Percentiles rank a stretch among this genome's conserved stretches.
phyloP scores from a whole-genome alignment of 1,284 basidiomycete genomes.

The Schizophyllum commune region DNA sequence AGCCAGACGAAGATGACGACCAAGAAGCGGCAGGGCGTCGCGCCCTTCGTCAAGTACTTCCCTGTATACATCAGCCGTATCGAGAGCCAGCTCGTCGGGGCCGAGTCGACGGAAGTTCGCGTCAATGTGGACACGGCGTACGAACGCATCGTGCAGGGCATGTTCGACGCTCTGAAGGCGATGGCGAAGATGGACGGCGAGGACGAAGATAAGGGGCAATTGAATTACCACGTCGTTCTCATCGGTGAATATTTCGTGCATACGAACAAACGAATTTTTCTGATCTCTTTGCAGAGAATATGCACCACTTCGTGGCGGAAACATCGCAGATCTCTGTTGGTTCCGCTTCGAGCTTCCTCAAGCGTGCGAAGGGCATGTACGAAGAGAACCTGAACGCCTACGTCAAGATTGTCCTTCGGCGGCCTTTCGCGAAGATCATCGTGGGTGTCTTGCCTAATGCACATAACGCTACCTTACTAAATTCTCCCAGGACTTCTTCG shows the following conservation, averaged over 20 bases:
- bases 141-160: constrained; percentile 78
- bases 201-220: constrained; percentile 90
- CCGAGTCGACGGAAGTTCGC: constrained; percentile 74
- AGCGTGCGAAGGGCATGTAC: constrained; percentile 77
- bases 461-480: background rate
- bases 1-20: constrained; percentile 87
- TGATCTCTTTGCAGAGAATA: constrained; percentile 65
- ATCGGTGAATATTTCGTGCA: constrained; percentile 64
- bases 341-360: constrained; percentile 62
- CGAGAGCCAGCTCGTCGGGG: constrained; percentile 80
- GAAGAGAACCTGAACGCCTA: constrained; percentile 84
- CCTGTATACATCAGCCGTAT: constrained; percentile 82
- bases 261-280: too few species aligned
- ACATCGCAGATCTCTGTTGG: constrained; percentile 63
- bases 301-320: constrained; percentile 88
- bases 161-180: constrained; percentile 91
- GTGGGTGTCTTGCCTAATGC: constrained; percentile 37
- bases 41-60: constrained; percentile 91
- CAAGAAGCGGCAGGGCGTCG: constrained; percentile 90
- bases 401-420: constrained; percentile 78
- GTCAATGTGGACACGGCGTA: constrained; percentile 77
- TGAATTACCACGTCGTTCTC: constrained; percentile 94
- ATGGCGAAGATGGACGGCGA: constrained; percentile 90
- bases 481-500: constrained; percentile 78
- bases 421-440: constrained; percentile 84